phyloP scores from a whole-genome alignment of 2,329 filamentous ascomycete species.

The Microdochium nivale region DNA sequence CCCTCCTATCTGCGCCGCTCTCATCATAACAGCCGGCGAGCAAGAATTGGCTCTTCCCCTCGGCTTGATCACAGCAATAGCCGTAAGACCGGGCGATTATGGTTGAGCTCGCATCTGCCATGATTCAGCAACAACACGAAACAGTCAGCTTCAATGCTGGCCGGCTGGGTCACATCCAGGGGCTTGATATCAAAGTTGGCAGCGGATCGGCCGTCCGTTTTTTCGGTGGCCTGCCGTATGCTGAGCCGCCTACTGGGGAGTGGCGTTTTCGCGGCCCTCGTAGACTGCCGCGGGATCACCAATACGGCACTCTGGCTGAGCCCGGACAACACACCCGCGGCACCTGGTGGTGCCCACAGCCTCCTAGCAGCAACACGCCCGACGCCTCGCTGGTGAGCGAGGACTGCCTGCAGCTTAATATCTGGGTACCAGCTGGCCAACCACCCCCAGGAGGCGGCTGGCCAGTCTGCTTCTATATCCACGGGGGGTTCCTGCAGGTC shows the following conservation, averaged over 20 bases:
- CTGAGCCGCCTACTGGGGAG: slow-evolving; percentile 37
- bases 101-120: too few species aligned
- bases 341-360: slow-evolving; percentile 38
- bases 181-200: not conserved
- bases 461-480: slow-evolving; percentile 50
- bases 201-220: slow-evolving; percentile 23
- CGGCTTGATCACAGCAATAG: too few species aligned
- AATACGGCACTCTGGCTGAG: slow-evolving; percentile 28
- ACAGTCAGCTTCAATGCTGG: too few species aligned
- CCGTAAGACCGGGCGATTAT: too few species aligned
- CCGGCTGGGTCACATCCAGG: too few species aligned
- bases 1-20: too few species aligned
- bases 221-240: slow-evolving; percentile 48
- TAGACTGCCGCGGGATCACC: slow-evolving; percentile 34
- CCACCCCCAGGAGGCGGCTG: slow-evolving; percentile 36
- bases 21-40: too few species aligned
- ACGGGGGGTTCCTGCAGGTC: slow-evolving; percentile 49
- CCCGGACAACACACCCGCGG: slow-evolving; percentile 29
- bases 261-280: slow-evolving; percentile 35
- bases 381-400: slow-evolving; percentile 28
- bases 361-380: slow-evolving; percentile 13
- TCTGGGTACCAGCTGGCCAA: slow-evolving; percentile 40
- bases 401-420: slow-evolving; percentile 46
- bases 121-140: too few species aligned
- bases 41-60: too few species aligned